These are phyloP conservation scores for Erythrophleum ivorense DNA, from an alignment of 331 rosid species.

Conservation along the genomic window DNA sequence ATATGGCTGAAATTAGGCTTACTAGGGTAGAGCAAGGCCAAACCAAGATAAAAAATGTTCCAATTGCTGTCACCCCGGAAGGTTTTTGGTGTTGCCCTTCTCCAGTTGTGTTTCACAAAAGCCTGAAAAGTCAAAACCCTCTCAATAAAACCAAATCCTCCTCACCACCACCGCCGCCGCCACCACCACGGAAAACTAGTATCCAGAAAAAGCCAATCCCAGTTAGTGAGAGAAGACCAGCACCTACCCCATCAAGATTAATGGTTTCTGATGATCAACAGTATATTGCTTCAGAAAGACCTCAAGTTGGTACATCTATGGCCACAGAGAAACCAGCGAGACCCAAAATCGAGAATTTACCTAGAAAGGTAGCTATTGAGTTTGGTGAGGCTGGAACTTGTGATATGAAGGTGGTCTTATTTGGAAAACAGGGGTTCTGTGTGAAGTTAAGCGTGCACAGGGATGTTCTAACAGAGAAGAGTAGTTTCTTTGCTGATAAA, in stretches of 20 bases:
- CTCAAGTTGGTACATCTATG: conserved; percentile 53
- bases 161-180: conserved; percentile 67
- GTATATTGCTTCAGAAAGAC: conserved; percentile 49
- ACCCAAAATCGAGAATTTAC: conserved; percentile 77
- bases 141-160: conserved; percentile 68
- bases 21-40: conserved; percentile 76
- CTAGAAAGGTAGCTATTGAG: conserved; percentile 93
- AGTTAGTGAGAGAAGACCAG: conserved; percentile 59
- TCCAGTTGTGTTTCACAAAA: conserved; percentile 93
- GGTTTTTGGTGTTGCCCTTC: conserved; percentile 99
- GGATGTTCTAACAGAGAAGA: conserved; percentile 68
- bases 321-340: conserved; percentile 66
- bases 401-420: conserved; percentile 79
- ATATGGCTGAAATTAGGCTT: conserved; percentile 88
- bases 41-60: conserved; percentile 85
- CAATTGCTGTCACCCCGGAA: conserved; percentile 97
- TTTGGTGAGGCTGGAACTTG: conserved; percentile 96
- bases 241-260: conserved; percentile 61
- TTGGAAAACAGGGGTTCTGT: conserved; percentile 90
- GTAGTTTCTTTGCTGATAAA: conserved; percentile 73
- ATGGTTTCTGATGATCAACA: conserved; percentile 62
- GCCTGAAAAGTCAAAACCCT: conserved; percentile 73
- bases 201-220: conserved; percentile 63
- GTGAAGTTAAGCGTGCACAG: conserved; percentile 89
- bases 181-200: conserved; percentile 60